These are phyloP conservation scores for Linnemannia elongata DNA, from an alignment of 192 early-diverging fungal genomes.

Conservation along the genomic window DNA sequence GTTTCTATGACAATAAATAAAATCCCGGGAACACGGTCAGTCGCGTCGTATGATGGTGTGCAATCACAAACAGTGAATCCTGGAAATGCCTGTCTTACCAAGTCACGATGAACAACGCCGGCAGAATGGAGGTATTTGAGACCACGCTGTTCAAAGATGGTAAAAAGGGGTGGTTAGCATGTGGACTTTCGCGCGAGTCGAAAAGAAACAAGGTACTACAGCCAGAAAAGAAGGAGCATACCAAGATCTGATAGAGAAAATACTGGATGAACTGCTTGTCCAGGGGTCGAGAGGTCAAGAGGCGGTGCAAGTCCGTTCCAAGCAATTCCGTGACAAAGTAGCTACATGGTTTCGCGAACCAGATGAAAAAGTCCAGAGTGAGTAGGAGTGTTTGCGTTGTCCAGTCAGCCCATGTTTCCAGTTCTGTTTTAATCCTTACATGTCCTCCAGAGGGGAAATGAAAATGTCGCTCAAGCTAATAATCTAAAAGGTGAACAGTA, in stretches of 20 bases:
- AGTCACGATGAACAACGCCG: conserved; percentile 94
- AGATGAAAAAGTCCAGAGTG: background rate
- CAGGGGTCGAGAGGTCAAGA: conserved; percentile 89
- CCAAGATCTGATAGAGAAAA: conserved; percentile 96
- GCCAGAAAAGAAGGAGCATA: conserved; percentile 43
- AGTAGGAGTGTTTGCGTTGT: background rate
- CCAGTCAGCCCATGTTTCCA: background rate
- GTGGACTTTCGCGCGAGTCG: background rate
- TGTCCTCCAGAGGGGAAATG: conserved; percentile 93
- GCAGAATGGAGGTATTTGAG: conserved; percentile 96
- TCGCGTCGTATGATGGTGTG: background rate
- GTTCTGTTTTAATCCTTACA: conserved; percentile 63
- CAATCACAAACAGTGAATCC: background rate
- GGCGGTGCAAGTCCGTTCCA: conserved; percentile 95
- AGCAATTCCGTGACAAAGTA: conserved; percentile 98
- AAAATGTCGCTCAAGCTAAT: conserved; percentile 95
- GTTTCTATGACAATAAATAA: conserved; percentile 51
- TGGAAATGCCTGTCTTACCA: conserved; percentile 62
- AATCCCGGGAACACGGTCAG: background rate
- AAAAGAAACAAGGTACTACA: background rate
- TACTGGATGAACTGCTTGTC: conserved; percentile 98
- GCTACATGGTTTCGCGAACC: conserved; percentile 30
- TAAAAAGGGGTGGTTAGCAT: background rate
- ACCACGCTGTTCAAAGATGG: conserved; percentile 70
- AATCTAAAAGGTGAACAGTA: conserved; percentile 66